phyloP scores from a whole-genome alignment of 2,329 filamentous ascomycete genomes.

The Didymella keratinophila region DNA sequence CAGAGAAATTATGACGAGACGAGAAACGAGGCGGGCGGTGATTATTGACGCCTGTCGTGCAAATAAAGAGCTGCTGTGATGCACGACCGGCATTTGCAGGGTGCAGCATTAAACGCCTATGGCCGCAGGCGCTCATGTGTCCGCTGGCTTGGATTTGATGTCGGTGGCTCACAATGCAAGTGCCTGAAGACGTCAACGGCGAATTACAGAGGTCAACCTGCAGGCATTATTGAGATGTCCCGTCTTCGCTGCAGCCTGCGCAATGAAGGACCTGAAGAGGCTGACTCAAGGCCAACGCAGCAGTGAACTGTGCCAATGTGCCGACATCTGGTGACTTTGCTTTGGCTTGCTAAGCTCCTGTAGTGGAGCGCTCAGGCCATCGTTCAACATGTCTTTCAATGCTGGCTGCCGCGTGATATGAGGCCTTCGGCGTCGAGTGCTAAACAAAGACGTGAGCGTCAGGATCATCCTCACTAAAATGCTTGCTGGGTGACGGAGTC shows the following conservation, averaged over 20 bases:
- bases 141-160: constrained; percentile 30
- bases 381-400: constrained; percentile 7
- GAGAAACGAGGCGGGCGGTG: constrained; percentile 29
- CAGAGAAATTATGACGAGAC: constrained; percentile 32
- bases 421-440: constrained; percentile 12
- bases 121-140: constrained; percentile 25
- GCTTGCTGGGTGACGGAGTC: constrained; percentile 13
- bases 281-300: constrained; percentile 18
- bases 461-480: constrained; percentile 8
- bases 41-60: constrained; percentile 42
- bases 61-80: constrained; percentile 37
- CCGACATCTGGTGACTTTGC: constrained; percentile 21
- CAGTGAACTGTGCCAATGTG: constrained; percentile 18
- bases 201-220: constrained; percentile 13
- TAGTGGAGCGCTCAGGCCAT: constrained; percentile 22
- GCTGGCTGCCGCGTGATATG: constrained; percentile 18
- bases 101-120: constrained; percentile 30
- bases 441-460: constrained; percentile 17
- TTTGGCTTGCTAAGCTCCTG: constrained; percentile 13
- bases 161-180: constrained; percentile 15
- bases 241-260: constrained; percentile 15
- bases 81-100: constrained; percentile 26
- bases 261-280: constrained; percentile 13
- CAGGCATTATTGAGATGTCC: constrained; percentile 16
- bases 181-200: constrained; percentile 12